phyloP scores from a whole-genome alignment of 305 asterid species.

The Fraxinus angustifolia region DNA sequence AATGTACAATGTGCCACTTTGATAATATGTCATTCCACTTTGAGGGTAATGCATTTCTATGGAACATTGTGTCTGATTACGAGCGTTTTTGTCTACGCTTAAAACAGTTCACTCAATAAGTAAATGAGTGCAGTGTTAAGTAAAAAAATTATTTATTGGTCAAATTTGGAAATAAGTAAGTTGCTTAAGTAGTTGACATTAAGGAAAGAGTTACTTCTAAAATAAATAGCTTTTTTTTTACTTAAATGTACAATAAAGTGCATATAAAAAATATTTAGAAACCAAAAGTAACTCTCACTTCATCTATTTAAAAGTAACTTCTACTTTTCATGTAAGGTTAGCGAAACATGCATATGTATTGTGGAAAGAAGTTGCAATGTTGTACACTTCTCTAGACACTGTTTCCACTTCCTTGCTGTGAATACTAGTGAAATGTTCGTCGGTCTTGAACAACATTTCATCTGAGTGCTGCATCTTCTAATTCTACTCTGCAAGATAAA shows the following conservation, averaged over 20 bases:
- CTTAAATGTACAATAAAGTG: neutral
- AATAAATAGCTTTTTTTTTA: neutral
- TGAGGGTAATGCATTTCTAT: neutral
- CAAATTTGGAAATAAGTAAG: neutral
- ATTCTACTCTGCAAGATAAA: neutral
- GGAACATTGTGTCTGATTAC: neutral
- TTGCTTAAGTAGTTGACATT: neutral
- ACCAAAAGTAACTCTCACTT: neutral
- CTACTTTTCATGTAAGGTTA: neutral
- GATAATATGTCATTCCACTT: neutral
- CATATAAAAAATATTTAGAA: neutral
- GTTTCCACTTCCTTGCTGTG: neutral
- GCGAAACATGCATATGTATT: neutral
- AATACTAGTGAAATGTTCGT: neutral
- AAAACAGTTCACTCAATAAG: neutral
- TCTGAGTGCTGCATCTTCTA: neutral
- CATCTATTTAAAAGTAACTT: neutral
- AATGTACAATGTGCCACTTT: neutral
- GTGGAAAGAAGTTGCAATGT: neutral
- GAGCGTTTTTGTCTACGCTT: neutral
- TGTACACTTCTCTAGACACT: neutral
- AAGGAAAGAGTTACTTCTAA: neutral
- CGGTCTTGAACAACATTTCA: neutral
- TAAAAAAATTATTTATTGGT: neutral
- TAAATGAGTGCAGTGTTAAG: neutral